These are phyloP conservation scores for Chaetomium olivaceum DNA, from an alignment of 2,329 filamentous ascomycete species.

Conservation along the genomic window DNA sequence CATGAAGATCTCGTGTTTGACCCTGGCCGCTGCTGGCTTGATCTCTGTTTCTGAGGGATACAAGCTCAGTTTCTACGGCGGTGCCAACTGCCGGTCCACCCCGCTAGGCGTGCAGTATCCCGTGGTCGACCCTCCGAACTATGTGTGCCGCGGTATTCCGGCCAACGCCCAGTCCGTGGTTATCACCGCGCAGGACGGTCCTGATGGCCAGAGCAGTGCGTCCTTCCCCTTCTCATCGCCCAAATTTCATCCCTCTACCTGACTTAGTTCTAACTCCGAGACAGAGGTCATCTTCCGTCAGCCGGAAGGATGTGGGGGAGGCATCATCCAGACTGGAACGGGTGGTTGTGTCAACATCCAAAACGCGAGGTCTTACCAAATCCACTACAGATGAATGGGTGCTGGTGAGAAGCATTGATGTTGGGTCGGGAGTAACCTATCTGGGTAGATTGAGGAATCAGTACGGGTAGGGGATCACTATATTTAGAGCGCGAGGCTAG, in stretches of 20 bases:
- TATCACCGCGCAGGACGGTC: not conserved
- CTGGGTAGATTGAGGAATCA: too few relatives aligned
- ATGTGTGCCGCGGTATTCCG: constrained; percentile 1
- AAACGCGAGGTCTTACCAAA: not conserved
- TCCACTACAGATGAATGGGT: not conserved
- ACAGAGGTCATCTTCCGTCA: not conserved
- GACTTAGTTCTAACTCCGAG: not conserved
- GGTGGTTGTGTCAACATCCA: not conserved
- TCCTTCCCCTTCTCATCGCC: not conserved
- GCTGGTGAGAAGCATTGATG: not conserved
- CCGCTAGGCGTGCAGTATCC: not conserved
- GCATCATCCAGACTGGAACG: not conserved
- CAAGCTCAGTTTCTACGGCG: not conserved
- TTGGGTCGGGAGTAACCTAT: not conserved
- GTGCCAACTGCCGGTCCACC: not conserved
- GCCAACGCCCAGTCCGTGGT: not conserved
- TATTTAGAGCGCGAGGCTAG: too few relatives aligned
- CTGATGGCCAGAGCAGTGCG: not conserved
- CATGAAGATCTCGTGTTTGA: not conserved
- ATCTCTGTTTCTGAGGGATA: not conserved
- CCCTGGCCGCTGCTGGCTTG: not conserved
- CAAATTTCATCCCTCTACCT: not conserved
- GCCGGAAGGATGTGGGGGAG: not conserved
- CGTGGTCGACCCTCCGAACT: constrained; percentile 2
- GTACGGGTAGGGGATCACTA: not conserved